Percentiles rank a stretch among this genome's conserved stretches.
Conservation (phyloP, 192 early-diverging fungal species). For the Allomyces macrogynus region DNA sequence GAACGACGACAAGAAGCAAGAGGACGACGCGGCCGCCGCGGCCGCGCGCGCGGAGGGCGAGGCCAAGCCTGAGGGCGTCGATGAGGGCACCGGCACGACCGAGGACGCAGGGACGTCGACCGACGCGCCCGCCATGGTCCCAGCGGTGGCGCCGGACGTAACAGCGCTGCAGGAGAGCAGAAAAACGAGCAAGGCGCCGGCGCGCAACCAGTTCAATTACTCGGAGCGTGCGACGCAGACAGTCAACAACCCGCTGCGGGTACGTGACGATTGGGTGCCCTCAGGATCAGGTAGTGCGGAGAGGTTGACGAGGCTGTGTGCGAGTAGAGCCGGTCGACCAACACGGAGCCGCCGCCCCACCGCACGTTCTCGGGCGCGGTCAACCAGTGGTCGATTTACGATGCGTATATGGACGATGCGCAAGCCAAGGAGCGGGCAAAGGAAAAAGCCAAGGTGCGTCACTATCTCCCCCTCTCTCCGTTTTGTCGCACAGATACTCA, state of each 20-base stretch:
- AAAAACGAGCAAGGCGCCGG: conserved; percentile 13
- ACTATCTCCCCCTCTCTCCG: background rate
- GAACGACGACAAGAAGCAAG: background rate
- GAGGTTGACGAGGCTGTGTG: no score
- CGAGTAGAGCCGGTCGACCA: conserved; percentile 27
- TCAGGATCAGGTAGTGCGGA: no score
- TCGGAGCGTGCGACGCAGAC: conserved; percentile 37
- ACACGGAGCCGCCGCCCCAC: conserved; percentile 40
- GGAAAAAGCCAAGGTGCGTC: conserved; percentile 26
- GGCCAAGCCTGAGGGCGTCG: no score
- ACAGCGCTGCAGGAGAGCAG: no score
- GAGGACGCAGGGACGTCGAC: no score
- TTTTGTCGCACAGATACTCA: no score
- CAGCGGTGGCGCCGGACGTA: no score
- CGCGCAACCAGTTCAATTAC: conserved; percentile 42
- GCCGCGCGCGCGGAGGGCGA: no score
- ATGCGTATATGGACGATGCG: conserved; percentile 38
- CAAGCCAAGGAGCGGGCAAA: conserved; percentile 34
- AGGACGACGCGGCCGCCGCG: no score
- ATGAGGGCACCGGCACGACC: no score
- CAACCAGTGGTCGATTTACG: conserved; percentile 41
- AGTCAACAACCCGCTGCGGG: conserved; percentile 34
- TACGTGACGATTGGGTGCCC: conserved; percentile 6
- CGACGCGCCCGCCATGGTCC: no score
- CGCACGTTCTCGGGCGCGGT: conserved; percentile 27